Base-by-base conservation (phyloP, 1,284 basidiomycete species). In the Apiotrichum domesticum region DNA sequence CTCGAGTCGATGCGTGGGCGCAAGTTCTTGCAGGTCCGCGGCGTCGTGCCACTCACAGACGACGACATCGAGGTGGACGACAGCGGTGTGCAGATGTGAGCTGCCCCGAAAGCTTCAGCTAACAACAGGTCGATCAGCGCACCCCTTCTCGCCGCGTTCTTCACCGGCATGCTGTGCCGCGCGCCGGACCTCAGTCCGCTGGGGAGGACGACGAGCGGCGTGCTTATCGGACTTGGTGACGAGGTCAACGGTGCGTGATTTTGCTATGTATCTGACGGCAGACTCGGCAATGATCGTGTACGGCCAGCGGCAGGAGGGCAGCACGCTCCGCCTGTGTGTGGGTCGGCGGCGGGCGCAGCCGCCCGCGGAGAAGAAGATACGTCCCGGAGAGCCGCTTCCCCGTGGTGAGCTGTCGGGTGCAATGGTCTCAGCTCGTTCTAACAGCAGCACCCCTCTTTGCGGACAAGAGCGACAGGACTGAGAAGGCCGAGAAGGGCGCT, bases 381-480 rank as follows among this genome's bases (percentile, higher is more conserved):
- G 68, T 37, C 75, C 75, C n/a, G 75, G 75, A 15, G 74, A 77
- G 52, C 75, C 75, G 0, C 58, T 77, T 8, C 75, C 75, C n/a
- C 63, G 75, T 57, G 67, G 72, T 72, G 49, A 59, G 70, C 35
- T 39, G 13, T 2, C 13, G 4, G 4, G 1, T 4, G 6, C 2
- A n/a, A 3, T 21, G 13, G 58, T 11, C 21, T 13, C 34, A 7
- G 35, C 32, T 42, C 15, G 41, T 57, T 45, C 53, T 58, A 3
- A 29, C 29, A 29, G 29, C 29, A 14, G 52, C 68, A 67, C 69
- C 8, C 63, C 74, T 0, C 66, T 73, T 0, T 67, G 69, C 56
- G 66, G 29, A 29, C 73, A 49, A 70, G 9, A 39, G 37, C 37
- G 37, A 39, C 37, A 29, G 29, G 29, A 29, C 3, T 29, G 29